Evolutionary conservation across 176 grass and related monocot species (phyloP), one percentile per base, ranked within the genome.

Genomic region (Cymbopogon citratus): DNA sequence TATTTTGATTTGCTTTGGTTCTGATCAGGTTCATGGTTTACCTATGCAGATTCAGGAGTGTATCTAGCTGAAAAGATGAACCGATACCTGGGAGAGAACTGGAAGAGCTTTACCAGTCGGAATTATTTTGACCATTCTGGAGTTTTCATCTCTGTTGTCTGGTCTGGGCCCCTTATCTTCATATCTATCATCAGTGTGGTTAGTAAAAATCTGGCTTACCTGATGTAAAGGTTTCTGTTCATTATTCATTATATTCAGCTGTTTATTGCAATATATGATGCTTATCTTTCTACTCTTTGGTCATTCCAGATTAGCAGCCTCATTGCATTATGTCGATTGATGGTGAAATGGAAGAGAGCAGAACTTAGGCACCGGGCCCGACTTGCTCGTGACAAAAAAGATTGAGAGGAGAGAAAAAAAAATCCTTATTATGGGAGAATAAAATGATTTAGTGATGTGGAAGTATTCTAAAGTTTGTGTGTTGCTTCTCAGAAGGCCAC

Each of bases 281-380:
- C 19, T 75, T 77, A 72, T 21, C n/a, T 56, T 6, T 49, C 14
- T 43, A 51, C 10, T 63, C 9, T 68, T 75, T 48, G 38, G 9
- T 39, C 13, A 26, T 77, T 73, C 54, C 84, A 94, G 89, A 87
- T 94, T 73, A 85, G 72, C 70, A 85, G 78, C 28, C 89, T 94
- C 70, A 76, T 94, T 28, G 75, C 87, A 63, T 78, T 94, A 57
- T 91, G 92, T 60, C 63, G 69, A 16, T 51, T 91, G 33, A 91
- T 91, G 65, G 87, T 94, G 45, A 91, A 94, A 83, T 94, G 87
- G 89, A 94, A 94, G 79, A 94, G 66, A 69, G 89, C 84, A 31
- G 92, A 94, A 76, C 87, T 91, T 43, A 89, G 74, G 81, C 87
- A 91, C 73, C 84, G 74, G 35, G 89, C 60, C 73, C 77, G 48